A percentile compares a stretch with the other conserved stretches of the same genome.
Conservation (phyloP, 192 early-diverging fungal species). For the Diversispora epigaea region DNA sequence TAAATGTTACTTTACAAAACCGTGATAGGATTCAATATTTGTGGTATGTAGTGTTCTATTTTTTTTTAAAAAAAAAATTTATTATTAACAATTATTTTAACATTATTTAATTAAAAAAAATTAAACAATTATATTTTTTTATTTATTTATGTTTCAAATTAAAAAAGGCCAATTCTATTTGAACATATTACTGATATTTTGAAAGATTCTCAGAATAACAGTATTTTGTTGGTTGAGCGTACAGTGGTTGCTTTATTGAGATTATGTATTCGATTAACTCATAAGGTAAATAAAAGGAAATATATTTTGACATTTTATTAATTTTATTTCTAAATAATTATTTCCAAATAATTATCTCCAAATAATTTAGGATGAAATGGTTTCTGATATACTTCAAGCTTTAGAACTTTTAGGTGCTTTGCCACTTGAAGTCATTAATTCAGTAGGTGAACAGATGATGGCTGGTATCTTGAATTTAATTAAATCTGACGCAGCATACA, state of each 20-base stretch:
- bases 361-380: conserved; percentile 51
- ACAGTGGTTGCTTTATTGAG: conserved; percentile 72
- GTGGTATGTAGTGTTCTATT: conserved; percentile 38
- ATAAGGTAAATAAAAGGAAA: conserved; percentile 50
- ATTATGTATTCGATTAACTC: conserved; percentile 68
- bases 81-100: no score
- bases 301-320: conserved; percentile 8
- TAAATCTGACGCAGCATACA: conserved; percentile 53
- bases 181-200: conserved; percentile 73
- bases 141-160: no score
- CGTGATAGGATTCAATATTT: conserved; percentile 64
- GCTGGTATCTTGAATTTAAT: conserved; percentile 68
- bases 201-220: conserved; percentile 59
- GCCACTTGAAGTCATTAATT: conserved; percentile 57
- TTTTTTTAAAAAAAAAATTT: background rate
- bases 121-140: no score
- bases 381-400: conserved; percentile 49
- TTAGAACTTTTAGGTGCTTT: conserved; percentile 56
- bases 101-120: no score
- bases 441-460: conserved; percentile 76
- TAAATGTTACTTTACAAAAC: conserved; percentile 75
- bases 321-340: background rate
- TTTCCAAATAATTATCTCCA: background rate
- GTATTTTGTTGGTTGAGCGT: conserved; percentile 71
- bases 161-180: conserved; percentile 63